A percentile compares a stretch with the other conserved stretches of the same genome.
These are phyloP conservation scores for Gillenia trifoliata DNA, from an alignment of 306 rosid genomes.

Conservation along the genomic window DNA sequence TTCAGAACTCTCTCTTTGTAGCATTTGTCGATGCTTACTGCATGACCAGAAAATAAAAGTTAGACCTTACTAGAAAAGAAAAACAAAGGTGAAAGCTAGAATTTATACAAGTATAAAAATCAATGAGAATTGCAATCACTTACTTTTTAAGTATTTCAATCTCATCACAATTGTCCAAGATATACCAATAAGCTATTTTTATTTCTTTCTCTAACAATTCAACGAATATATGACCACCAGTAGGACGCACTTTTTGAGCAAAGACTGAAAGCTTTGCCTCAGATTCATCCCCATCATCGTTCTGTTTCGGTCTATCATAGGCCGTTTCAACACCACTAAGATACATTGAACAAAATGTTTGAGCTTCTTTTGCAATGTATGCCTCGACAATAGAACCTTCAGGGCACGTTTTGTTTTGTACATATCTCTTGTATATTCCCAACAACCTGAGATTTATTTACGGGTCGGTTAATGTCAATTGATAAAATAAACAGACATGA, in stretches of 20 bases:
- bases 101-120: too few species aligned
- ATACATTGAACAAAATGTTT: neutral
- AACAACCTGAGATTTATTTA: neutral
- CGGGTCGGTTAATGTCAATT: neutral
- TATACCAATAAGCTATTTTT: neutral
- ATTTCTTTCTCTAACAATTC: neutral
- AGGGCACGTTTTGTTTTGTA: neutral
- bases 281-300: neutral
- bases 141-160: neutral
- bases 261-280: neutral
- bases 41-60: neutral
- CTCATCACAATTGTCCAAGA: neutral
- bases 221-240: too few species aligned
- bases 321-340: neutral
- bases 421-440: neutral
- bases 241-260: neutral
- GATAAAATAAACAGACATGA: too few species aligned
- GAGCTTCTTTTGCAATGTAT: neutral
- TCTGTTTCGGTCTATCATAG: neutral
- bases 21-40: neutral
- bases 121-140: neutral
- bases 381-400: slow-evolving; percentile 7
- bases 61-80: neutral
- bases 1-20: neutral
- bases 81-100: neutral